Evolutionary conservation across 345 rosid species (phyloP), one percentile per base, ranked within the genome.

Genomic region (Populus deltoides): DNA sequence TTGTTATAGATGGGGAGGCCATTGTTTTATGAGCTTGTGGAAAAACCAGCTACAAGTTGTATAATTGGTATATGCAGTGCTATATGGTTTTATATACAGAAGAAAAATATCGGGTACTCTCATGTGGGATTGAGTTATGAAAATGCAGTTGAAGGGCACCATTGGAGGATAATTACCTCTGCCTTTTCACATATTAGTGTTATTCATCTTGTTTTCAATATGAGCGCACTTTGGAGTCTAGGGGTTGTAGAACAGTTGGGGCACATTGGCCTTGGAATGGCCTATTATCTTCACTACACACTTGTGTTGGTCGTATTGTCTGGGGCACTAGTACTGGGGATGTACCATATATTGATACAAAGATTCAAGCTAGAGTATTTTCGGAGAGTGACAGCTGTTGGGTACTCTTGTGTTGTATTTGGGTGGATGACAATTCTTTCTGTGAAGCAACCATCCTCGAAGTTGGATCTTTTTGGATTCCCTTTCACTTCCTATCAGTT

Each of bases 341-440:
- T 91, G 82, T 96, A 93, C 75, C 95, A 88, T 86, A n/a, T 93
- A 53, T 65, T 96, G 72, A 93, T 96, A 71, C 89, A 81, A 31
- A 87, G 86, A 62, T 93, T 96, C 78, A 93, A 93, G 86, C 24
- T 96, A 10, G 97, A 92, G 41, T 92, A 93, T 88, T 96, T 96
- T 68, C 79, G 90, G 70, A 90, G 99, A 75, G 98, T 96, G 79
- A 93, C 97, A 0, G 98, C 98, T 76, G 99, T 96, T 73, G 99
- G 99, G 4, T 96, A 96, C 83, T 96, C 99, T 74, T 93, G 99
- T 71, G 99, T 96, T 83, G 99, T 93, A 22, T 96, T 96, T 71
- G 99, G 98, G 69, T 96, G 98, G 99, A 96, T 96, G 98, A 96
- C 98, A 0, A 93, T 96, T 80, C 92, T 96, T 51, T 92, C 99